Percentiles rank a stretch among this genome's conserved stretches.
These are phyloP conservation scores for Ampelomyces quisqualis DNA, from an alignment of 2,329 filamentous ascomycete species.

Conservation along the genomic window DNA sequence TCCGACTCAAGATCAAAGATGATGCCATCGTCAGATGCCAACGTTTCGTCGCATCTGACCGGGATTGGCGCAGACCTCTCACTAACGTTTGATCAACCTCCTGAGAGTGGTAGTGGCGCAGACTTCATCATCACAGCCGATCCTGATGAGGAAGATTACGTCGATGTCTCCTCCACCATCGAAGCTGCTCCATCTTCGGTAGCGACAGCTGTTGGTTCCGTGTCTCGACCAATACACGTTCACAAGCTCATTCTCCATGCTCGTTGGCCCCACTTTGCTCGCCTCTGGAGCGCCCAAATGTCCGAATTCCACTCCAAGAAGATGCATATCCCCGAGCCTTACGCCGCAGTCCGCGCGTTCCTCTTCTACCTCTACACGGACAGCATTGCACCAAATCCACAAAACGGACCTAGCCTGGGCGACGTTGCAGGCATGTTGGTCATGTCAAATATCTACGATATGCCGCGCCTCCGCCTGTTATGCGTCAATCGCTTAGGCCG, in stretches of 20 bases:
- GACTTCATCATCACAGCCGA: conserved; percentile 92
- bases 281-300: conserved; percentile 92
- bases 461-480: conserved; percentile 85
- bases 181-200: conserved; percentile 33
- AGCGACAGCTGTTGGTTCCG: conserved; percentile 35
- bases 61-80: conserved; percentile 84
- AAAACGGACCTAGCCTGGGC: conserved; percentile 61
- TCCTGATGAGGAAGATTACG: conserved; percentile 69
- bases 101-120: conserved; percentile 79
- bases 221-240: conserved; percentile 85
- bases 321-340: conserved; percentile 97
- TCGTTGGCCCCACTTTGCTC: conserved; percentile 94
- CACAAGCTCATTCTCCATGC: conserved; percentile 93
- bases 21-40: conserved; percentile 54
- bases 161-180: conserved; percentile 56
- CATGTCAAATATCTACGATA: conserved; percentile 97
- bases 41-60: conserved; percentile 53
- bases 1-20: conserved; percentile 46
- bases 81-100: conserved; percentile 80
- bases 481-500: conserved; percentile 88
- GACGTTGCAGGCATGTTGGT: conserved; percentile 93
- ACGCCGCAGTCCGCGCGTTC: conserved; percentile 90
- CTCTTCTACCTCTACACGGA: conserved; percentile 97
- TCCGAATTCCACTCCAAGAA: conserved; percentile 94
- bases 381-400: conserved; percentile 61